phyloP scores from a whole-genome alignment of 495 filamentous ascomycete species.

The Podospora anserina region DNA sequence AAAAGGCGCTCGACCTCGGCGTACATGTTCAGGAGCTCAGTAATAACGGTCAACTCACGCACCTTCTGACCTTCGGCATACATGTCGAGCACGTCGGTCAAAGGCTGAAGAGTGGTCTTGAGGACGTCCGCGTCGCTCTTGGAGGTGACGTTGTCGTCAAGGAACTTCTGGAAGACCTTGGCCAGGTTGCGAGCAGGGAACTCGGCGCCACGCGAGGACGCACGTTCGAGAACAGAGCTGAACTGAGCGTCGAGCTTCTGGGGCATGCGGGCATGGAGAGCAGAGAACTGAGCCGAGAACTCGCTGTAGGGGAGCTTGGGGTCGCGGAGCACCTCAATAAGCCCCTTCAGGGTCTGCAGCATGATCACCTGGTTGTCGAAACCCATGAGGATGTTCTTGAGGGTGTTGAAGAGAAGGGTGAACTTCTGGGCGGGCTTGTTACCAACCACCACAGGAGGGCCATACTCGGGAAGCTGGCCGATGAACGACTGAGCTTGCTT shows the following conservation, averaged over 20 bases:
- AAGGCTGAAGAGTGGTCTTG: conserved; percentile 69
- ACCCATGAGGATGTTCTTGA: conserved; percentile 85
- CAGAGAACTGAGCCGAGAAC: conserved; percentile 91
- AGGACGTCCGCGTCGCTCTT: conserved; percentile 65
- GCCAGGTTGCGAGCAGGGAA: conserved; percentile 88
- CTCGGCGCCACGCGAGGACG: conserved; percentile 70
- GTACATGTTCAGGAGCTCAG: conserved; percentile 73
- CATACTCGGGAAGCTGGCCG: conserved; percentile 84
- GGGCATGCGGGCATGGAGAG: conserved; percentile 93
- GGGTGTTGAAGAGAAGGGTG: conserved; percentile 67
- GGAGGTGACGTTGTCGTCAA: conserved; percentile 76
- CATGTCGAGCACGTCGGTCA: conserved; percentile 74
- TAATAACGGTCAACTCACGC: conserved; percentile 83
- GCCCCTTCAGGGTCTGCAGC: conserved; percentile 79
- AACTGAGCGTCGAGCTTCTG: conserved; percentile 81
- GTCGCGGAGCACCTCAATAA: conserved; percentile 85
- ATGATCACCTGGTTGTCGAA: conserved; percentile 99
- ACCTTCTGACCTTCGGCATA: conserved; percentile 87
- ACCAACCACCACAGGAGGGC: conserved; percentile 79
- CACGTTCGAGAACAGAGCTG: conserved; percentile 78
- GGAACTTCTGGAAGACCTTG: conserved; percentile 80
- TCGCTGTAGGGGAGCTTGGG: conserved; percentile 92
- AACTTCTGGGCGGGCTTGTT: conserved; percentile 92
- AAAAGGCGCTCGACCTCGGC: conserved; percentile 80
- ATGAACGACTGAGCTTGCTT: conserved; percentile 97